A percentile compares a stretch with the other conserved stretches of the same genome.
phyloP scores from a whole-genome alignment of 257 asterid genomes.

The Plantago ovata region DNA sequence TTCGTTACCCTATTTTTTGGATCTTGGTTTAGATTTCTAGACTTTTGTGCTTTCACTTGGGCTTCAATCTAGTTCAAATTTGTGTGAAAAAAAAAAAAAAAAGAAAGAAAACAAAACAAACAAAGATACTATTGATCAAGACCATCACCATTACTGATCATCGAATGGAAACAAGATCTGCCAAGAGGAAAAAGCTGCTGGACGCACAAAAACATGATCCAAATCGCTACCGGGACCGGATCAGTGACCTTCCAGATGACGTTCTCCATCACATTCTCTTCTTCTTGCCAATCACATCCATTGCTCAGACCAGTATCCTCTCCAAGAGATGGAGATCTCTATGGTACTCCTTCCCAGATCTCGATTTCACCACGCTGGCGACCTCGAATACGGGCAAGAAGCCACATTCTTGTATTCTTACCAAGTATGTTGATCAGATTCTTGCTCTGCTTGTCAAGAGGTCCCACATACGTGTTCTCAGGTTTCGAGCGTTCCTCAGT shows the following conservation, averaged over 20 bases:
- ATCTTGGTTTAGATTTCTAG: no score
- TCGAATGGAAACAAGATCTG: constrained; percentile 81
- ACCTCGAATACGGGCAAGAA: constrained; percentile 10
- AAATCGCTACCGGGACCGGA: constrained; percentile 34
- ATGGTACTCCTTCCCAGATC: constrained; percentile 77
- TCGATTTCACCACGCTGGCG: constrained; percentile 54
- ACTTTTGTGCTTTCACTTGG: no score
- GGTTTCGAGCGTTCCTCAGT: constrained; percentile 48
- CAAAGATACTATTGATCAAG: no score
- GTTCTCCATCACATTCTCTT: constrained; percentile 56
- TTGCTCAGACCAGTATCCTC: constrained; percentile 56
- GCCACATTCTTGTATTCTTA: constrained; percentile 18
- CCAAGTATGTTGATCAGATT: constrained; percentile 49
- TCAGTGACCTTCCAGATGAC: constrained; percentile 78
- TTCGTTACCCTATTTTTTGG: no score
- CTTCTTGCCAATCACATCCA: constrained; percentile 52
- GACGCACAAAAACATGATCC: not conserved
- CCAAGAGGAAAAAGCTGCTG: constrained; percentile 45
- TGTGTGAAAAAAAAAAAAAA: no score
- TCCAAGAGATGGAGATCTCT: constrained; percentile 61
- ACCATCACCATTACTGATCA: constrained; percentile 10
- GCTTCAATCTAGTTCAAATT: no score
- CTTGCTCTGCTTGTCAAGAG: constrained; percentile 35
- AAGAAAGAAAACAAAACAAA: no score
- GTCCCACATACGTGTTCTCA: constrained; percentile 45